These are phyloP conservation scores for Suhomyces ambrosiae DNA, from an alignment of 1,139 yeast genomes.

Conservation along the genomic window DNA sequence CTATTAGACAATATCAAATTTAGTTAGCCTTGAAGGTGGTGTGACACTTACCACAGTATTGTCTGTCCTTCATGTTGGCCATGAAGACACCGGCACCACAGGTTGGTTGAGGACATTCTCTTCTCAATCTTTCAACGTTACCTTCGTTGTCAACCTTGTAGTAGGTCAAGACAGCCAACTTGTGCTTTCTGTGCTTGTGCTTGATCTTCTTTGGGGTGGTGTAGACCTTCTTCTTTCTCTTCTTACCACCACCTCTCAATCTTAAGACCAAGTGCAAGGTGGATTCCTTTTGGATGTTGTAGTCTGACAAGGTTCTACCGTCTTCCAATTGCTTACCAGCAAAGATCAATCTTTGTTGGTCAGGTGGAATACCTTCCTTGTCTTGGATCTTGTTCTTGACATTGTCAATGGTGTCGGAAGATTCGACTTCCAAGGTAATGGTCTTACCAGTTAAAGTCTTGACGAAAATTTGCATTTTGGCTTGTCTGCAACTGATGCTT, in stretches of 20 bases:
- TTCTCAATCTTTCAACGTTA: constrained; percentile 97
- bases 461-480: constrained; percentile 96
- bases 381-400: constrained; percentile 99
- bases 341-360: constrained; percentile 98
- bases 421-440: constrained; percentile 98
- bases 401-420: constrained; percentile 98
- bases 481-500: constrained; percentile 52
- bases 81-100: constrained; percentile 99
- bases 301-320: constrained; percentile 98
- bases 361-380: constrained; percentile 99
- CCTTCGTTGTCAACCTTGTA: constrained; percentile 99
- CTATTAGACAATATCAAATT: constrained; percentile 14
- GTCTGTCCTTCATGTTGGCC: constrained; percentile 99
- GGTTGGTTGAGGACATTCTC: constrained; percentile 91
- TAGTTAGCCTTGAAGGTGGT: constrained; percentile 75
- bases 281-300: constrained; percentile 99
- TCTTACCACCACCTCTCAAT: constrained; percentile 99
- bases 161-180: constrained; percentile 98
- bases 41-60: constrained; percentile 99
- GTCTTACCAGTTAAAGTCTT: constrained; percentile 99
- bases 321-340: constrained; percentile 99
- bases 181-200: constrained; percentile 99
- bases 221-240: constrained; percentile 99
- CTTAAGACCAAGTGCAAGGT: constrained; percentile 96
- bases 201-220: constrained; percentile 99